Conservation (phyloP, 2,329 filamentous ascomycete genomes). For the Hypoxylon sp. region DNA sequence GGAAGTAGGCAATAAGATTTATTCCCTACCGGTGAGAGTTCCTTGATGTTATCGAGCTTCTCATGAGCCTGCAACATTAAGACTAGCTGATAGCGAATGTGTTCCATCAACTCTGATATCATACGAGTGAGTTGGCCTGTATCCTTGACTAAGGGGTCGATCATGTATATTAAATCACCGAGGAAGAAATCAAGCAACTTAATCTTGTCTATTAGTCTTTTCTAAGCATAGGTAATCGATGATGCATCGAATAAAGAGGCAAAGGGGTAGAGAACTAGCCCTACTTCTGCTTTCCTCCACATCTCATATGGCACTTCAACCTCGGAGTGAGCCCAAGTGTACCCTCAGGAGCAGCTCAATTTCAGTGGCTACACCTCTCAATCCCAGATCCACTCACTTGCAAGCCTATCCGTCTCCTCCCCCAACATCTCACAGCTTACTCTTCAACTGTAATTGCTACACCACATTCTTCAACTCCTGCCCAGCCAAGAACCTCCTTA, state of each 20-base stretch:
- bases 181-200: background rate
- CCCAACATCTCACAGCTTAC: constrained; percentile 11
- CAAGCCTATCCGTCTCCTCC: background rate
- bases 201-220: background rate
- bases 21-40: background rate
- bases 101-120: background rate
- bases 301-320: background rate
- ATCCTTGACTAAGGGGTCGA: background rate
- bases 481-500: constrained; percentile 71
- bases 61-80: background rate
- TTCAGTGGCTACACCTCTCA: background rate
- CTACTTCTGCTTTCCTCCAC: background rate
- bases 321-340: background rate
- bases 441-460: constrained; percentile 32
- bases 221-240: background rate
- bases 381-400: background rate
- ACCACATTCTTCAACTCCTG: constrained; percentile 72
- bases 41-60: background rate
- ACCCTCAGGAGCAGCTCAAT: background rate
- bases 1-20: background rate
- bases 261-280: background rate
- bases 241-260: background rate
- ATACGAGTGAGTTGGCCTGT: background rate
- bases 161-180: background rate
- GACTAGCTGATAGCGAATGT: background rate